phyloP scores from a whole-genome alignment of 1,139 yeast species.

The Pichia sp. region DNA sequence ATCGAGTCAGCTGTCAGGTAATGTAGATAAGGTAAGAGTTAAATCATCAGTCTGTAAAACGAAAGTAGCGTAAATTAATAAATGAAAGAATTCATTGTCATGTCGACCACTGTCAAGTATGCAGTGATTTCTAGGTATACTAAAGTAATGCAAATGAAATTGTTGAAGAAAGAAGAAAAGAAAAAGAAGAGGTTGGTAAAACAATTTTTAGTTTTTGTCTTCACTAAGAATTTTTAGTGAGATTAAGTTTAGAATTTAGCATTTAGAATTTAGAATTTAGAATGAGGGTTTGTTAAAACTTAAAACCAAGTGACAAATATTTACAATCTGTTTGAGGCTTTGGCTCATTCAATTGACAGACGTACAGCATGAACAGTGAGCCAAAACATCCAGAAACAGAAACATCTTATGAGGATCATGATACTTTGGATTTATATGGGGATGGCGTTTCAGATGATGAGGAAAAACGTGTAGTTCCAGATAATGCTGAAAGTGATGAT shows the following conservation, averaged over 20 bases:
- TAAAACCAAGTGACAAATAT: background rate
- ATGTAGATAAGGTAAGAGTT: conserved; percentile 30
- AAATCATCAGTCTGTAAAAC: conserved; percentile 19
- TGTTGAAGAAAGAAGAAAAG: background rate
- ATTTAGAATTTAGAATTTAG: background rate
- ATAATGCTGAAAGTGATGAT: background rate
- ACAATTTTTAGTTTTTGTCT: background rate
- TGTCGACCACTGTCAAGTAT: conserved; percentile 4
- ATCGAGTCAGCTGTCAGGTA: conserved; percentile 25
- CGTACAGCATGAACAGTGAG: background rate
- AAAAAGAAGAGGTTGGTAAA: background rate
- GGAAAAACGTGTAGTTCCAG: background rate
- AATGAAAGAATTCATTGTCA: background rate
- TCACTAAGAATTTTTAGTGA: too few relatives aligned
- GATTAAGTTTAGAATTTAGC: background rate
- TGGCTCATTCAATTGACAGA: background rate
- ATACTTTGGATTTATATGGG: conserved; percentile 2
- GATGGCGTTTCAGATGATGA: background rate
- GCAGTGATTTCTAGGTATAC: background rate
- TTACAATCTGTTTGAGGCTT: background rate
- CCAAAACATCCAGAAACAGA: background rate
- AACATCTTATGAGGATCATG: background rate
- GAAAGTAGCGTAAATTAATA: conserved; percentile 1
- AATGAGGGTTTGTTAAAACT: background rate
- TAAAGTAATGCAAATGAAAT: background rate